Evolutionary conservation across 129 eudicot species (phyloP), one percentile per base, ranked within the genome.

Genomic region (Flaveria linearis): DNA sequence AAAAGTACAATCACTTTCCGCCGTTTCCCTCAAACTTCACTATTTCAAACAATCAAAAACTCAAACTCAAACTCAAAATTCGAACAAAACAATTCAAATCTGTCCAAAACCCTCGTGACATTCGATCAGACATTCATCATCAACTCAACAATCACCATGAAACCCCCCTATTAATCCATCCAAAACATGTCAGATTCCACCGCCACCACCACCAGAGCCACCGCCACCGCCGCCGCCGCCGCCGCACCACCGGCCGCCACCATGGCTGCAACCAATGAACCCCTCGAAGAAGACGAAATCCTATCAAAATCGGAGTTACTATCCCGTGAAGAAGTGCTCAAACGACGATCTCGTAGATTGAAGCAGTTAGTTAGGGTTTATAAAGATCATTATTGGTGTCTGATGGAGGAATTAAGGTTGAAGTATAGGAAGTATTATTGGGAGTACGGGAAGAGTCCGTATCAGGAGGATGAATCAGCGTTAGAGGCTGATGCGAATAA

Each of bases 371-470:
- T 82, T 6, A 83, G 82, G 69, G 79, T 86, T 26, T 92, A 89
- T 55, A 82, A 84, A 26, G 88, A 87, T 55, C 82, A 79, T 50
- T 92, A 89, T 42, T 92, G 97, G 97, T 73, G 68, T 25, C 36
- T 92, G 63, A 89, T 92, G 97, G 93, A 89, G 50, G 97, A 87
- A 1, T 3, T 92, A 23, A 92, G 76, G 75, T 42, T 42, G 43
- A 83, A 89, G 79, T 84, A 78, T 50, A 77, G 91, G 17, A 90
- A 89, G 73, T 92, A 89, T 72, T 80, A 69, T 41, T 87, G 93
- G 97, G 87, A 86, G 61, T 87, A 76, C 9, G 97, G 97, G 0
- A 87, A 81, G 72, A 83, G 90, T 69, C 96, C 97, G 23, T 86
- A 74, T n/a, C 85, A 79, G 14, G 88, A 82, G 7, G 82, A 80